These are phyloP conservation scores for Rhizoclosmatium sp. DNA, from an alignment of 192 early-diverging fungal genomes.

Conservation along the genomic window DNA sequence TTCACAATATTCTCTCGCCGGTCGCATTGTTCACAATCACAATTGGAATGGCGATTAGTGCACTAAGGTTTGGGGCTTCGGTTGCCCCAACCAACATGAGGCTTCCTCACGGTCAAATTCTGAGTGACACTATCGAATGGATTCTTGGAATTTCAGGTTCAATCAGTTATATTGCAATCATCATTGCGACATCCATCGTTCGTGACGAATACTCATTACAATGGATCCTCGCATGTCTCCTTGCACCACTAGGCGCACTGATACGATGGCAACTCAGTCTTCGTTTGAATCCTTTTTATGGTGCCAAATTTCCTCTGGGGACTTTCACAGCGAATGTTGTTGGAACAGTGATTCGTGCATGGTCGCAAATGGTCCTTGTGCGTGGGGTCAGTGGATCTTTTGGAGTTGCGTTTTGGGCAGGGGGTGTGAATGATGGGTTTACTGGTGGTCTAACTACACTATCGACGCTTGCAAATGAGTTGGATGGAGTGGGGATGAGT, in stretches of 20 bases:
- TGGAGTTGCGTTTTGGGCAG: background rate
- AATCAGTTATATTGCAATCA: background rate
- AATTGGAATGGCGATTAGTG: constrained; percentile 20
- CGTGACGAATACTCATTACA: background rate
- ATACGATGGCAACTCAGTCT: constrained; percentile 4
- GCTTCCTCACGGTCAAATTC: background rate
- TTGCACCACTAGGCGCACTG: constrained; percentile 18
- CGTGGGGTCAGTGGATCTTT: background rate
- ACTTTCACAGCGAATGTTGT: constrained; percentile 25
- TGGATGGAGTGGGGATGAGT: background rate
- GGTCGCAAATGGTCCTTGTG: background rate
- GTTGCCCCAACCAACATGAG: constrained; percentile 12
- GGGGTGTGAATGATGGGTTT: constrained; percentile 26
- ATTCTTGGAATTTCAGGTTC: background rate
- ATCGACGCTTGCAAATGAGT: constrained; percentile 29
- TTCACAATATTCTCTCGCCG: constrained; percentile 6
- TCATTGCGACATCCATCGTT: background rate
- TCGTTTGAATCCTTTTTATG: background rate
- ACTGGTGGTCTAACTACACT: constrained; percentile 29
- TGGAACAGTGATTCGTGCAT: constrained; percentile 9
- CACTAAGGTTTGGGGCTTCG: constrained; percentile 3
- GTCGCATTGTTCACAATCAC: background rate
- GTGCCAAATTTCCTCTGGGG: constrained; percentile 8
- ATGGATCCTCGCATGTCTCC: background rate
- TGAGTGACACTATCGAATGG: background rate